Base-by-base conservation (phyloP, 2,329 filamentous ascomycete genomes). In the Hypoxylon sp. region DNA sequence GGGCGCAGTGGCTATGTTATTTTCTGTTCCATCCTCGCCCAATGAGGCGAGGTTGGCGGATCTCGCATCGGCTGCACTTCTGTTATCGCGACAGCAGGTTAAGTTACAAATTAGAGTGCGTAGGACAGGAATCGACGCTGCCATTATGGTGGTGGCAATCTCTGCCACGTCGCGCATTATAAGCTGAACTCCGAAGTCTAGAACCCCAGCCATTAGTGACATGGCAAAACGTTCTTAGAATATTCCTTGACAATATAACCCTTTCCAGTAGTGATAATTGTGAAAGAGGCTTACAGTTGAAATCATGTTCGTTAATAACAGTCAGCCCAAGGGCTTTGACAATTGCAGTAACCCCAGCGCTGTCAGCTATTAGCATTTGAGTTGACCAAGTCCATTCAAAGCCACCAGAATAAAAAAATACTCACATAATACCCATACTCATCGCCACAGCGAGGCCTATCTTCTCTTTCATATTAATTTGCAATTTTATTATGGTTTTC, bases 351-450 rank as follows among this genome's bases (percentile, higher is more conserved):
- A 43, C 21, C 1, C 53, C 38, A n/a, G 48, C 53, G 19, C 60
- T 58, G 21, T 48, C 10, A 14, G 10, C 11, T 23, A 14, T 62
- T 34, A 43, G 38, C 21, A 49, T 23, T 23, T 11, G 3, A 17
- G 38, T n/a, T 9, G 5, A 38, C 10, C 14, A 10, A n/a, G 2
- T 6, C 13, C 13, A 32, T n/a, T 9, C 21, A 23, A 21, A 5
- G n/a, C 30, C n/a, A n/a, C 14, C n/a, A 45, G 10, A 45, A n/a
- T n/a, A 3, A 1, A n/a, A 10, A 9, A 45, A 14, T 50, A 65
- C 56, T 60, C 30, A 65, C 63, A 65, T 48, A 5, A 65, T 14
- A 1, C 63, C 63, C 57, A 57, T 57, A 13, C 63, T 52, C 63
- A 65, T 65, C 19, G 55, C 63, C n/a, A 60, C 19, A 17, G 50